phyloP scores from a whole-genome alignment of 202 grass and related monocot species.

The Setaria viridis region DNA sequence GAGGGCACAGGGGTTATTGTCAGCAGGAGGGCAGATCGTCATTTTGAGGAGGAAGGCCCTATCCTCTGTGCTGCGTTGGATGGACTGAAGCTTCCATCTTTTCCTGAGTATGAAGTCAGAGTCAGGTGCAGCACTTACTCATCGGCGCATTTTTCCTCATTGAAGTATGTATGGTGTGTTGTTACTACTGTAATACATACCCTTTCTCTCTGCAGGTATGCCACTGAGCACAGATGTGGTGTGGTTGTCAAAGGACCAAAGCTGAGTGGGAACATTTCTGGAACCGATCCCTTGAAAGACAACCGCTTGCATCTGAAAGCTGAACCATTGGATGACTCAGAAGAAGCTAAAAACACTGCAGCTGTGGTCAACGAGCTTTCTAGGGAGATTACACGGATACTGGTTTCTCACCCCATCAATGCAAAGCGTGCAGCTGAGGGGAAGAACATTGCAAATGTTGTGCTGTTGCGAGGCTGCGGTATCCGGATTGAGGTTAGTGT shows the following conservation, averaged over 20 bases:
- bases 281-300: conserved; percentile 93
- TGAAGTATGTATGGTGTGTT: not conserved
- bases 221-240: conserved; percentile 94
- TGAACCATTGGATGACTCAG: conserved; percentile 76
- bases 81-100: conserved; percentile 82
- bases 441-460: conserved; percentile 89
- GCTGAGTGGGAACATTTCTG: conserved; percentile 97
- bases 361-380: conserved; percentile 89
- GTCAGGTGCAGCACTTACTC: conserved; percentile 62
- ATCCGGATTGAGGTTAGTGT: conserved; percentile 92
- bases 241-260: conserved; percentile 96
- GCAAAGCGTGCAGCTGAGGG: conserved; percentile 66
- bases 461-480: conserved; percentile 84
- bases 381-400: conserved; percentile 78
- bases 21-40: conserved; percentile 82
- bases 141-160: too few relatives aligned
- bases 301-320: conserved; percentile 88
- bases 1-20: conserved; percentile 72
- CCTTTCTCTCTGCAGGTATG: conserved; percentile 64
- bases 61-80: conserved; percentile 84
- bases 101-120: conserved; percentile 91
- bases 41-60: conserved; percentile 96
- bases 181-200: not conserved
- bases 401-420: conserved; percentile 83
- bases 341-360: conserved; percentile 87